Conservation (phyloP, 1,284 basidiomycete species). For the Malassezia furfur region DNA sequence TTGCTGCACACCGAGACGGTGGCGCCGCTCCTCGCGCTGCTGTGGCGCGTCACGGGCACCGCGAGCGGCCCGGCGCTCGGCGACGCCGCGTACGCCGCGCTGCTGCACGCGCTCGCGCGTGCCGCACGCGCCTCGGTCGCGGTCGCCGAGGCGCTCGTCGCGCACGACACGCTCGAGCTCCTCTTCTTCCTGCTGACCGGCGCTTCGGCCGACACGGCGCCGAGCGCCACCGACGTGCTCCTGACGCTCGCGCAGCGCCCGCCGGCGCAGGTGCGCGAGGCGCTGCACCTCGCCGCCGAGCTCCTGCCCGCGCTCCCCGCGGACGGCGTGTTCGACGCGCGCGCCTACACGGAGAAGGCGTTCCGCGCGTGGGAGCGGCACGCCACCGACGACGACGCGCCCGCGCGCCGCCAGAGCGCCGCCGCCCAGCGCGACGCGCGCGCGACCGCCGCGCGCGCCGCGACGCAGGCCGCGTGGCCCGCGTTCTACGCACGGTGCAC, state of each 20-base stretch:
- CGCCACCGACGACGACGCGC: conserved; percentile 16
- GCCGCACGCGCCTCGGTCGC: conserved; percentile 33
- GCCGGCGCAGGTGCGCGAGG: conserved; percentile 59
- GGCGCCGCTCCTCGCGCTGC: conserved; percentile 31
- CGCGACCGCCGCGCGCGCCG: conserved; percentile 29
- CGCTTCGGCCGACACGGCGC: conserved; percentile 13
- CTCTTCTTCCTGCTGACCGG: conserved; percentile 43
- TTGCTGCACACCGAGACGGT: conserved; percentile 27
- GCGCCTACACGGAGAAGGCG: conserved; percentile 76
- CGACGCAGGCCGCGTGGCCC: conserved; percentile 31
- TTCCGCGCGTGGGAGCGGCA: conserved; percentile 48
- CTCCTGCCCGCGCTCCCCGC: conserved; percentile 40
- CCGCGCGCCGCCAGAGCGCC: conserved; percentile 7
- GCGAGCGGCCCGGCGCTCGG: conserved; percentile 27
- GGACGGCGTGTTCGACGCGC: conserved; percentile 90
- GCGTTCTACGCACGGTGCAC: conserved; percentile 37
- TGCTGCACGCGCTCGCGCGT: conserved; percentile 36
- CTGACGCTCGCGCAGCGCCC: conserved; percentile 90
- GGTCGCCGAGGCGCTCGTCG: conserved; percentile 34
- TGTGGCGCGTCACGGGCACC: conserved; percentile 25
- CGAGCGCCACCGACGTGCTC: conserved; percentile 70
- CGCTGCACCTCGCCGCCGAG: conserved; percentile 36
- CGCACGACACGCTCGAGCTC: conserved; percentile 42
- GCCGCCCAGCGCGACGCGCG: conserved; percentile 19
- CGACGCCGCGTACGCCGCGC: conserved; percentile 32